Percentiles rank a stretch among this genome's conserved stretches.
phyloP scores from a whole-genome alignment of 192 early-diverging fungal genomes.

The Gigaspora rosea region DNA sequence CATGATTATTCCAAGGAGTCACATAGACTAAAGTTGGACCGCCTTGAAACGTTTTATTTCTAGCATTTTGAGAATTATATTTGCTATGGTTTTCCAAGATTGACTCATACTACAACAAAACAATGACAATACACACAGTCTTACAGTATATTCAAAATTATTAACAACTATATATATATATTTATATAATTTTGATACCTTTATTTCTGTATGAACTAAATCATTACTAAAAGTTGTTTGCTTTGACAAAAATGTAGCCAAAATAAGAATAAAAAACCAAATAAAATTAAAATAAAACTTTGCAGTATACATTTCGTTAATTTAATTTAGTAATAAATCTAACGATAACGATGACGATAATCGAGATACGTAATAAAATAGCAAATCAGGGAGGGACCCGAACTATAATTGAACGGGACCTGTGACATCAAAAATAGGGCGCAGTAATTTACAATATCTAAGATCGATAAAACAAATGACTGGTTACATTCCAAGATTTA shows the following conservation, averaged over 20 bases:
- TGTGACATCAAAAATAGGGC: too few species aligned
- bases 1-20: conserved; percentile 48
- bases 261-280: neutral
- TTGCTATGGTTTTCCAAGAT: conserved; percentile 31
- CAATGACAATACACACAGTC: neutral
- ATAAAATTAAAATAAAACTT: too few species aligned
- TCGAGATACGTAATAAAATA: too few species aligned
- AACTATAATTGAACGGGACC: too few species aligned
- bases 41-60: conserved; percentile 34
- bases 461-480: too few species aligned
- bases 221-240: neutral
- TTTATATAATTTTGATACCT: neutral
- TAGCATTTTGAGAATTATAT: conserved; percentile 27
- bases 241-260: neutral
- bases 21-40: conserved; percentile 45
- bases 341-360: too few species aligned
- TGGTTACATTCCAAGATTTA: too few species aligned
- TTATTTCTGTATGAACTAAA: neutral
- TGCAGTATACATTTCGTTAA: too few species aligned
- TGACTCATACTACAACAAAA: neutral
- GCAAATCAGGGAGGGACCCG: too few species aligned
- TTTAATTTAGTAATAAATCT: too few species aligned
- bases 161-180: neutral
- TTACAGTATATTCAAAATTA: neutral
- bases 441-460: too few species aligned